Base-by-base conservation (phyloP, 768 basidiomycete genomes). In the Tulasnella sp. region DNA sequence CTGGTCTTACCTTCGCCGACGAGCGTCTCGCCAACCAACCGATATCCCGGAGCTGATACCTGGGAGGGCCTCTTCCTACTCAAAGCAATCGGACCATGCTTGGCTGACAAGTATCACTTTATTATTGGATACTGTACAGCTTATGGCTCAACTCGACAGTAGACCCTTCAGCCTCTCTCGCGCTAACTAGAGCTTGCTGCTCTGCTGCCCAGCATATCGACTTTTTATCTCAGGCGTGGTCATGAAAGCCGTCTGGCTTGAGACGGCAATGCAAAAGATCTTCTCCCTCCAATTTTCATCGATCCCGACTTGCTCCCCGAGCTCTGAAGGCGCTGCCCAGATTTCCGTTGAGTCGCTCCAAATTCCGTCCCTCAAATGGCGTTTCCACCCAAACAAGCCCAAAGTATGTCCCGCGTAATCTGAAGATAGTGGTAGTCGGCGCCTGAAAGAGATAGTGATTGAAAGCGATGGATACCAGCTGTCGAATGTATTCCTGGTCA, bases 271-370 rank as follows among this genome's bases (percentile, higher is more conserved):
- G 36, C 72, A 74, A 9, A 18, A 10, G 39, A 74, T 74, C 12
- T 74, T 74, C 27, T 74, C 72, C 38, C 72, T 74, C 72, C 72
- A 74, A 16, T 74, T 74, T 6, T 39, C 38, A 39, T 74, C 72
- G 12, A 74, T 38, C 38, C 1, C 27, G 9, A 9, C 39, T 38
- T 74, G 34, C 14, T 34, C 62, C 38, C 75, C 46, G 34, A 58
- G 38, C 48, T 56, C 75, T 4, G 36, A 46, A 46, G 56, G 75
- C 31, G 75, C 56, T 19, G 18, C 34, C 44, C 56, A 52, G 10
- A 58, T 24, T 52, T 48, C 44, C 8, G 46, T 36, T 3, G 36
- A 27, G 31, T 56, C 44, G 75, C 38, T 48, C 44, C 56, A 48
- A 38, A 44, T 24, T 5, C 46, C 75, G n/a, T 52, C 46, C n/a